Evolutionary conservation across 2,329 filamentous ascomycete species (phyloP).

Genomic region (Fulvia fulva): DNA sequence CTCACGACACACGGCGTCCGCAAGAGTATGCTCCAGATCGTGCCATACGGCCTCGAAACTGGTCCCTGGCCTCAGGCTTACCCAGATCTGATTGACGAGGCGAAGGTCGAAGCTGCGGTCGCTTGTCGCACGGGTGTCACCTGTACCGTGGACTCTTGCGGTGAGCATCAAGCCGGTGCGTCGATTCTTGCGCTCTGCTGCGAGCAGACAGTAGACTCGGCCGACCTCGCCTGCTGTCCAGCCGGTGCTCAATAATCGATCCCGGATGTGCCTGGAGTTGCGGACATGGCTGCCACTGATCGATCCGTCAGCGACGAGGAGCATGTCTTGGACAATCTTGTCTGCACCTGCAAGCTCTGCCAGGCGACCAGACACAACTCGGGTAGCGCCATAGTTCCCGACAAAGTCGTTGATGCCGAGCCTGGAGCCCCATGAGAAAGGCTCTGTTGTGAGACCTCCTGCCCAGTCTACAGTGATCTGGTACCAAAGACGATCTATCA

Average conservation of each 20-base stretch:
- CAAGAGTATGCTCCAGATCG: too few species aligned
- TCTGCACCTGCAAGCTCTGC: not conserved
- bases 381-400: not conserved
- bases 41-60: too few species aligned
- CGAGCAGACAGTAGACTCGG: too few species aligned
- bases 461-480: not conserved
- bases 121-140: too few species aligned
- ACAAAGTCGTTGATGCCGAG: not conserved
- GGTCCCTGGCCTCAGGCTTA: too few species aligned
- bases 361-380: not conserved
- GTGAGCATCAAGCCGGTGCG: too few species aligned
- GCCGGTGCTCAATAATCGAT: not conserved
- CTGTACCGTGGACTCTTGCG: too few species aligned
- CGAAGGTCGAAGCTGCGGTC: too few species aligned
- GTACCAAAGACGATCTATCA: not conserved
- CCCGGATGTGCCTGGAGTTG: not conserved
- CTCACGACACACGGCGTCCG: too few species aligned
- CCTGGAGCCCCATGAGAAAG: not conserved
- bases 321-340: not conserved
- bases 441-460: not conserved
- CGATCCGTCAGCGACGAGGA: not conserved
- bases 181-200: too few species aligned
- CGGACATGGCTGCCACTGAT: too few species aligned
- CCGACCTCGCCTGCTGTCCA: not conserved
- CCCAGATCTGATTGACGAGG: too few species aligned